Evolutionary conservation across 2,329 filamentous ascomycete species (phyloP).

Genomic region (Clonostachys sp.): DNA sequence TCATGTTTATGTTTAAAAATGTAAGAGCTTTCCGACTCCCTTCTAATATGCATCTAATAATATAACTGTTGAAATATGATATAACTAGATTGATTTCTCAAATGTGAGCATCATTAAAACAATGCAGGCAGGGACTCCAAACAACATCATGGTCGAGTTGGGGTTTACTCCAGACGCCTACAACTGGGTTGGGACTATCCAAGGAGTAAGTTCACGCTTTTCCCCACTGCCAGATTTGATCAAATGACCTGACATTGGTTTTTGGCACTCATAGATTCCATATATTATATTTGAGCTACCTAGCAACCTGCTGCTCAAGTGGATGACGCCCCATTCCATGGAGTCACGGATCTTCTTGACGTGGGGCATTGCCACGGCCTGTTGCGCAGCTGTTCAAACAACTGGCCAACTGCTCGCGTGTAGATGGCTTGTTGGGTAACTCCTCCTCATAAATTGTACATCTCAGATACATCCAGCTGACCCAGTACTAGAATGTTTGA

Average conservation of each 20-base stretch:
- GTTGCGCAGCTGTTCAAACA: conserved; percentile 36
- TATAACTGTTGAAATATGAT: not conserved
- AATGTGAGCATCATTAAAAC: not conserved
- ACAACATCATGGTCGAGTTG: not conserved
- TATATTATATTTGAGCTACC: not conserved
- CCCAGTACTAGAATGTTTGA: conserved; percentile 18
- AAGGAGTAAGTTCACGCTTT: not conserved
- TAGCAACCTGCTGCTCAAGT: not conserved
- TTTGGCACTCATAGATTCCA: not conserved
- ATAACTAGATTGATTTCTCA: not conserved
- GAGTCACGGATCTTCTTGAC: conserved; percentile 12
- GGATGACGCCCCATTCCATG: not conserved
- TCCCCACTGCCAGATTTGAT: too few relatives aligned
- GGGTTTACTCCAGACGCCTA: not conserved
- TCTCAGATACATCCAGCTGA: too few relatives aligned
- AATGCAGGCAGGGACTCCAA: not conserved
- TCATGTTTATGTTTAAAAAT: not conserved
- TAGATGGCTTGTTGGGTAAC: conserved; percentile 21
- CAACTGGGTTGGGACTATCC: not conserved
- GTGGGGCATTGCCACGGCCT: conserved; percentile 37
- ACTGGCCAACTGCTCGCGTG: conserved; percentile 40
- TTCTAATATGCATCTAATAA: too few relatives aligned
- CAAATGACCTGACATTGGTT: not conserved
- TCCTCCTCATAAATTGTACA: too few relatives aligned
- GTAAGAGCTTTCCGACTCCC: not conserved